Base-by-base conservation (phyloP, 768 basidiomycete species). In the Lactifluus piperatus region DNA sequence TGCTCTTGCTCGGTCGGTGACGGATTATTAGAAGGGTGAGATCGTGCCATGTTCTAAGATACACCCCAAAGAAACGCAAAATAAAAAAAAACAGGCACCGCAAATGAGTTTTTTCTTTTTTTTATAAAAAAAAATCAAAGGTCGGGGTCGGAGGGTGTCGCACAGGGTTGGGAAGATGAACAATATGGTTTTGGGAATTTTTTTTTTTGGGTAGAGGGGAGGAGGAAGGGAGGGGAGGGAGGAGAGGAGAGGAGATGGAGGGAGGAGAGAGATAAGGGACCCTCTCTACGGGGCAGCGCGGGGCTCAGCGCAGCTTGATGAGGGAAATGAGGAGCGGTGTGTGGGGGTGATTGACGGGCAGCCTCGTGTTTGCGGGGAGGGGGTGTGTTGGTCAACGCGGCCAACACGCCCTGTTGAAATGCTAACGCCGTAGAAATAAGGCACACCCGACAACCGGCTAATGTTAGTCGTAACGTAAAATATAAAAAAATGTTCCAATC, bases 1-100 rank as follows among this genome's bases (percentile, higher is more conserved):
- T 18, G 46, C 37, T 26, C 0, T 39, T 29, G 29, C 47, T 26
- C 52, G 14, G 58, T 49, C 9, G 47, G 39, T 9, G 36, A 30
- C 22, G 57, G 30, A 36, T 18, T 50, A 60, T 60, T 60, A 60
- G 58, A 55, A 11, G 53, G 54, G 11, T 52, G 46, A 30, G 57
- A 48, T 50, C 43, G 48, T 51, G 60, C 50, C 54, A 56, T 56
- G 54, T 32, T 51, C 22, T 56, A 61, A 51, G 43, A 10, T 56
- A 60, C 47, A 18, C 27, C n/a, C 24, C 16, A 18, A 47, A 20
- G 10, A 30, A 39, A 37, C 6, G 7, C 3, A 13, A 10, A 32
- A 20, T 10, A 14, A 48, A 39, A n/a, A 29, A 24, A 24, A 4
- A 24, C 2, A 49, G 55, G 37, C 22, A 56, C 47, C 27, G 47